These are phyloP conservation scores for Malus fusca DNA, from an alignment of 306 rosid species.

Conservation along the genomic window DNA sequence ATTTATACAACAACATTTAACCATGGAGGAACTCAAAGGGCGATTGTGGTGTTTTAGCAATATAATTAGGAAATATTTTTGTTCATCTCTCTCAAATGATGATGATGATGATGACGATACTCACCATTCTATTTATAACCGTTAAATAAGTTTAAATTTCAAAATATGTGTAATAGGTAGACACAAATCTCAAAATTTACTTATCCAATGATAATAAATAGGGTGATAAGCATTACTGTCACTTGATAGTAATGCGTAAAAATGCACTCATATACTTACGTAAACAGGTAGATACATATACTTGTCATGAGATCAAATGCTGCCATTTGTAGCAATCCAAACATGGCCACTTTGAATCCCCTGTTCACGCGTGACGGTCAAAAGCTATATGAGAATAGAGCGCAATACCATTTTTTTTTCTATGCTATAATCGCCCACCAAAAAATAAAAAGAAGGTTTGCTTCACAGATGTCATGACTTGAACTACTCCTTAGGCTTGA, in stretches of 20 bases:
- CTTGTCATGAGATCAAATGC: conserved; percentile 18
- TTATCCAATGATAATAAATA: too few relatives aligned
- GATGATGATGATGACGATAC: too few relatives aligned
- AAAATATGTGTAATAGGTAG: too few relatives aligned
- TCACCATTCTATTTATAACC: too few relatives aligned
- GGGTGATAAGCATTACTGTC: too few relatives aligned
- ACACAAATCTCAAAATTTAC: too few relatives aligned
- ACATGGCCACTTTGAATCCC: conserved; percentile 14
- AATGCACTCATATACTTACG: not conserved
- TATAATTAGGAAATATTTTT: not conserved
- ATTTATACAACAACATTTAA: conserved; percentile 1
- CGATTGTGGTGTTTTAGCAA: not conserved
- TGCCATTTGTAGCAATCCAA: conserved; percentile 30
- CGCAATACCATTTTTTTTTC: conserved; percentile 43
- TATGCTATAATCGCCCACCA: conserved; percentile 17
- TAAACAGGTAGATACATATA: conserved; percentile 33
- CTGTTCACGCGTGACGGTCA: conserved; percentile 42
- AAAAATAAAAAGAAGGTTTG: not conserved
- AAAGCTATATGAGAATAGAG: conserved; percentile 51
- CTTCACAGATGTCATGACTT: not conserved
- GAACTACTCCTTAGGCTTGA: not conserved
- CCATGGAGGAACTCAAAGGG: conserved; percentile 12
- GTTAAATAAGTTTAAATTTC: too few relatives aligned
- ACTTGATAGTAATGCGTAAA: too few relatives aligned
- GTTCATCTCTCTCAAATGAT: too few relatives aligned